These are phyloP conservation scores for Lepidium aucheri DNA, from an alignment of 345 rosid species.

Conservation along the genomic window DNA sequence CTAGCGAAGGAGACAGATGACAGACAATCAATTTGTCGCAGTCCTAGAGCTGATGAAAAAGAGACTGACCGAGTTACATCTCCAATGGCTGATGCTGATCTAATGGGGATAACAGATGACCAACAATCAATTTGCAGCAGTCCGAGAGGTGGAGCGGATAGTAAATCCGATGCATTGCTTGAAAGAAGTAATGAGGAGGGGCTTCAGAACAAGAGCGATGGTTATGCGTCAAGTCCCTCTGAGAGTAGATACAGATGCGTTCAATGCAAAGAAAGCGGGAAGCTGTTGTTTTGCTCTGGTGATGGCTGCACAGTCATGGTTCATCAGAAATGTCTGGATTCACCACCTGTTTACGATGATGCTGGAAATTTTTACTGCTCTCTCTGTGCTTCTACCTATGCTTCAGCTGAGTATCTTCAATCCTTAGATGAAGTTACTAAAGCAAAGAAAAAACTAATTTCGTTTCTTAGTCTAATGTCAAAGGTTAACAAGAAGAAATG, in stretches of 20 bases:
- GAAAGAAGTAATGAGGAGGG: neutral
- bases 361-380: constrained; percentile 51
- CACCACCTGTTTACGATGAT: constrained; percentile 31
- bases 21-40: neutral
- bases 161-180: neutral
- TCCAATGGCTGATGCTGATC: neutral
- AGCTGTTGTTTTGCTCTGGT: constrained; percentile 35
- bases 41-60: neutral
- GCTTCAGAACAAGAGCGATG: neutral
- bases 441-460: constrained; percentile 12
- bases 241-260: constrained; percentile 14
- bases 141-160: neutral
- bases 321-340: constrained; percentile 33
- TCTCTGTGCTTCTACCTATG: constrained; percentile 21
- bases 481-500: constrained; percentile 8
- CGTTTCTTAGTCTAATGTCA: constrained; percentile 11
- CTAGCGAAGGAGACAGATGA: neutral
- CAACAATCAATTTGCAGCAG: neutral
- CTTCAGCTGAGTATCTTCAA: constrained; percentile 12
- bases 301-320: constrained; percentile 36
- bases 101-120: neutral
- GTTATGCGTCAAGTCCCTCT: neutral
- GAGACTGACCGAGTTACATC: constrained; percentile 1
- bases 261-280: constrained; percentile 24
- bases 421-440: constrained; percentile 9